phyloP scores from a whole-genome alignment of 352 stramenopile species.

The Pythium aristosporum region DNA sequence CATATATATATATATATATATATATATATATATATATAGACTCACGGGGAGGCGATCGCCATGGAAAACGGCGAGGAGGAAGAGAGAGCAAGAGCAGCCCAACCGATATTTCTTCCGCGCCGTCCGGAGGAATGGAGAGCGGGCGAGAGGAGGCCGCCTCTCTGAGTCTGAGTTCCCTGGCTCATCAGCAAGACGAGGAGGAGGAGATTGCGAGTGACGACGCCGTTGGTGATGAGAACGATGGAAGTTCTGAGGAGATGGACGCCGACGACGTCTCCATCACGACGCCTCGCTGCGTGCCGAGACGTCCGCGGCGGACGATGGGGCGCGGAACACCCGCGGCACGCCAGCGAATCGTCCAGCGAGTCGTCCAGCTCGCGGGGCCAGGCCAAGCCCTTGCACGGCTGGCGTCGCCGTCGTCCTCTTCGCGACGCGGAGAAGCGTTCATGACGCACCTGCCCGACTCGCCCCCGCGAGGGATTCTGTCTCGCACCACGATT shows the following conservation, averaged over 20 bases:
- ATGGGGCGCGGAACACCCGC: neutral
- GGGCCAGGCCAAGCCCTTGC: slow-evolving; percentile 12
- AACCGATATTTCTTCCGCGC: slow-evolving; percentile 22
- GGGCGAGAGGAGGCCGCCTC: neutral
- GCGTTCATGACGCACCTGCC: slow-evolving; percentile 55
- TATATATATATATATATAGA: neutral
- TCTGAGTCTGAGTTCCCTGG: slow-evolving; percentile 5
- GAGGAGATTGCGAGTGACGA: neutral
- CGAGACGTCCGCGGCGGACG: slow-evolving; percentile 5
- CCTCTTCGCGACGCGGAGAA: neutral
- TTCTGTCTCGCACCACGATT: slow-evolving; percentile 1
- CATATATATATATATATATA: too few species aligned
- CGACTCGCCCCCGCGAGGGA: slow-evolving; percentile 44
- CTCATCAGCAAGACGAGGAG: neutral
- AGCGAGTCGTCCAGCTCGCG: slow-evolving; percentile 20
- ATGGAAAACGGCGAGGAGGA: neutral
- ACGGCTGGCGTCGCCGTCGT: neutral
- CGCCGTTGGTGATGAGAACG: neutral
- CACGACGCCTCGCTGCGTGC: neutral
- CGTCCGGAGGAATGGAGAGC: neutral
- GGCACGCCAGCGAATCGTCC: neutral
- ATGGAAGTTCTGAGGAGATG: neutral
- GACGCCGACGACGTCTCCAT: neutral
- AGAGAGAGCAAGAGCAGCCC: neutral
- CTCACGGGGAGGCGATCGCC: too few species aligned